Evolutionary conservation across 2,329 filamentous ascomycete genomes (phyloP).

Genomic region (Colletotrichum spaethianum): DNA sequence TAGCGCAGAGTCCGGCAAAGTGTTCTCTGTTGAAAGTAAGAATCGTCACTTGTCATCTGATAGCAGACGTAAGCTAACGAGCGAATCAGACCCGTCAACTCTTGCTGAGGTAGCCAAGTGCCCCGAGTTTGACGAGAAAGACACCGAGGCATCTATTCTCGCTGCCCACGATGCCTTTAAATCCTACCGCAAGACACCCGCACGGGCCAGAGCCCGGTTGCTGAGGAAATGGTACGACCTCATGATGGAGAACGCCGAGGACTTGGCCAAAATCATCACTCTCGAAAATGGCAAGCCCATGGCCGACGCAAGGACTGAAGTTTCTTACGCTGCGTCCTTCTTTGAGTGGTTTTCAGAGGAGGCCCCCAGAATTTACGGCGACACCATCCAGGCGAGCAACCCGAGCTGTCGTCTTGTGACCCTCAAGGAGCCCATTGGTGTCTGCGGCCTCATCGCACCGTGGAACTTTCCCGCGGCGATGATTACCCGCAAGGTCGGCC

Average conservation of each 20-base stretch:
- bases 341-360: conserved; percentile 77
- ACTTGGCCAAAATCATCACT: conserved; percentile 77
- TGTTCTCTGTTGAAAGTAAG: conserved; percentile 77
- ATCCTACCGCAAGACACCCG: conserved; percentile 72
- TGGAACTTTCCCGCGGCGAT: conserved; percentile 76
- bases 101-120: conserved; percentile 77
- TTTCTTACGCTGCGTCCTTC: conserved; percentile 71
- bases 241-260: conserved; percentile 75
- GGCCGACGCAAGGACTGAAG: conserved; percentile 71
- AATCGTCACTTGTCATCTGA: neutral
- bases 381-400: conserved; percentile 72
- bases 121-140: conserved; percentile 79
- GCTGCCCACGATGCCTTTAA: conserved; percentile 76
- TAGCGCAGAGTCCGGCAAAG: conserved; percentile 78
- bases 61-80: conserved; percentile 2
- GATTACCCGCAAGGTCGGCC: conserved; percentile 79
- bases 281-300: conserved; percentile 81
- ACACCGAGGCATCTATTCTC: conserved; percentile 78
- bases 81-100: conserved; percentile 76
- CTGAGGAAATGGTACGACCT: conserved; percentile 77
- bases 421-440: conserved; percentile 81
- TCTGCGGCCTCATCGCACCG: conserved; percentile 81
- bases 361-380: conserved; percentile 71
- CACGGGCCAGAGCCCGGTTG: conserved; percentile 71
- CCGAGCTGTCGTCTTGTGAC: conserved; percentile 72